Conservation (phyloP, 2,329 filamentous ascomycete species). For the Monilinia aucupariae region DNA sequence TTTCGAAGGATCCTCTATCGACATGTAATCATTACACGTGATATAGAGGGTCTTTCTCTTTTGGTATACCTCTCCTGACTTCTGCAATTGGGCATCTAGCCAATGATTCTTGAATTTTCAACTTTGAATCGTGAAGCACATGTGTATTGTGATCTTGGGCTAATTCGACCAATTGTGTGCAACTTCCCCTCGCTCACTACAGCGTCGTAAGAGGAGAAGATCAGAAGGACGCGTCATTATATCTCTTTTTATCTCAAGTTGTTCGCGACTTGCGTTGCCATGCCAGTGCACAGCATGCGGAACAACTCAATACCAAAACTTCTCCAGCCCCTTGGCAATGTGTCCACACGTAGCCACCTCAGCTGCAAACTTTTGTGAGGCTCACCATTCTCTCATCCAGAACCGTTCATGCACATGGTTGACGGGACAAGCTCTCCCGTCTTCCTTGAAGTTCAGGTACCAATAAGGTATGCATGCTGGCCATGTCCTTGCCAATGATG, state of each 20-base stretch:
- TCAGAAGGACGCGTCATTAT: neutral
- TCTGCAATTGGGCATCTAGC: neutral
- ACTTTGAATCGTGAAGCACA: neutral
- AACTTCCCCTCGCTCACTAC: neutral
- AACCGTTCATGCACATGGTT: neutral
- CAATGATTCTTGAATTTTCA: neutral
- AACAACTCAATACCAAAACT: neutral
- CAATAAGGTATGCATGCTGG: constrained; percentile 3
- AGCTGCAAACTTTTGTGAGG: neutral
- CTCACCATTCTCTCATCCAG: neutral
- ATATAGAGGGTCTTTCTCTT: neutral
- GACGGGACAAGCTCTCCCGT: neutral
- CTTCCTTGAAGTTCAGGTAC: neutral
- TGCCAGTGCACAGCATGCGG: neutral
- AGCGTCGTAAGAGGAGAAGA: neutral
- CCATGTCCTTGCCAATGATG: constrained; percentile 1
- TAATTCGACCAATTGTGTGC: neutral
- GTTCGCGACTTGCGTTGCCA: neutral
- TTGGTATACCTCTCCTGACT: neutral
- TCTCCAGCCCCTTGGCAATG: neutral
- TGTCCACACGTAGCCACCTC: neutral
- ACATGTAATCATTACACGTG: neutral
- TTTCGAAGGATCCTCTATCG: neutral
- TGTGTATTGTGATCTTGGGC: neutral
- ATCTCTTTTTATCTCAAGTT: neutral